These are phyloP conservation scores for Macrolepiota fuliginosa DNA, from an alignment of 768 basidiomycete genomes.

Conservation along the genomic window DNA sequence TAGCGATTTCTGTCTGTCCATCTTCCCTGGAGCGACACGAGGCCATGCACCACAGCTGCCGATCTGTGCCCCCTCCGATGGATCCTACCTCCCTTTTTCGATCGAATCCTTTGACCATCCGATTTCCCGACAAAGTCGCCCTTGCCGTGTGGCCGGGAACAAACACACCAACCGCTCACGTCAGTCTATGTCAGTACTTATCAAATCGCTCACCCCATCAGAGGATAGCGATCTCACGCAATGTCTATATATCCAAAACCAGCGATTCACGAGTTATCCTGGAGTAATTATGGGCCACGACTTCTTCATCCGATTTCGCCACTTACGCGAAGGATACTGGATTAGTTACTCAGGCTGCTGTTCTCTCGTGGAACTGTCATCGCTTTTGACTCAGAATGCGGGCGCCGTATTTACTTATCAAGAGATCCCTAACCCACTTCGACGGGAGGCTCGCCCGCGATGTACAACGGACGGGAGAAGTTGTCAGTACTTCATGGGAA, in stretches of 20 bases:
- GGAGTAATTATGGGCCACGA: neutral
- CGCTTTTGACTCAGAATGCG: neutral
- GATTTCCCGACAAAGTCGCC: neutral
- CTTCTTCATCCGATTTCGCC: neutral
- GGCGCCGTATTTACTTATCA: neutral
- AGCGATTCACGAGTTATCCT: neutral
- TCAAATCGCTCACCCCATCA: neutral
- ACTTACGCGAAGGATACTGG: neutral
- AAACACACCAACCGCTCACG: neutral
- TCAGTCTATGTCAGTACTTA: neutral
- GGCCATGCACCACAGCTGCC: neutral
- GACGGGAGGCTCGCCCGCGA: neutral
- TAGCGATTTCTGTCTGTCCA: neutral
- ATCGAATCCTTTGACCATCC: neutral
- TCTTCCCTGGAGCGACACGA: neutral
- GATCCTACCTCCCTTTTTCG: neutral
- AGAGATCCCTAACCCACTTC: neutral
- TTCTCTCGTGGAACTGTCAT: neutral
- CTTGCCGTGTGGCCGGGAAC: neutral
- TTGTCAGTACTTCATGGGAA: neutral
- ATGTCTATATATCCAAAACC: neutral
- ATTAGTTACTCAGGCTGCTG: neutral
- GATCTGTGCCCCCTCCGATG: neutral
- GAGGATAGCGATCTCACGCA: neutral
- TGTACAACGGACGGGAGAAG: neutral